Percentiles rank a stretch among this genome's conserved stretches.
phyloP scores from a whole-genome alignment of 768 basidiomycete genomes.

The Krasilnikovozyma curviuscula region DNA sequence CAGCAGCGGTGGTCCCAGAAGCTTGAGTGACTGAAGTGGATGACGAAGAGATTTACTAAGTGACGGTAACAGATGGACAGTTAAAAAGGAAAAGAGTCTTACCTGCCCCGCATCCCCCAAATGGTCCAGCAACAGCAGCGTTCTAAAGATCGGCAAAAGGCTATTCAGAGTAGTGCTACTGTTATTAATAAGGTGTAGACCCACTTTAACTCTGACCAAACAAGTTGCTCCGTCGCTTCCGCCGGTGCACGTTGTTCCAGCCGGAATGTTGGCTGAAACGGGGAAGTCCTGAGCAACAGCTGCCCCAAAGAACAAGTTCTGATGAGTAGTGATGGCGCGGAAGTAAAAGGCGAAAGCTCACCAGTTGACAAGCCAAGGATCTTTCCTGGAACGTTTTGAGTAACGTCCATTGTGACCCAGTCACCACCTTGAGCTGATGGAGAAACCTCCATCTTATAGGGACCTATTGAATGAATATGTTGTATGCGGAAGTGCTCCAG shows the following conservation, averaged over 20 bases:
- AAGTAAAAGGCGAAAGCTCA: not conserved
- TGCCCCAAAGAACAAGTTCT: not conserved
- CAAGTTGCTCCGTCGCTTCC: not conserved
- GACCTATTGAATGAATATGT: not conserved
- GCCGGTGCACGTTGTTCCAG: constrained; percentile 1
- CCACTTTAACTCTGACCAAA: not conserved
- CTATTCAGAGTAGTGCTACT: no score
- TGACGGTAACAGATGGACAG: no score
- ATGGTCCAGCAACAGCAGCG: no score
- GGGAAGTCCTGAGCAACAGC: not conserved
- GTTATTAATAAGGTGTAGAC: no score
- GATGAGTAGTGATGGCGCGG: not conserved
- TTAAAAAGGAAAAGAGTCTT: no score
- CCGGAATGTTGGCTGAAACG: not conserved
- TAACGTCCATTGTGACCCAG: not conserved
- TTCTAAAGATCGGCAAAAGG: no score
- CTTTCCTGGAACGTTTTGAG: not conserved
- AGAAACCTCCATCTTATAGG: not conserved
- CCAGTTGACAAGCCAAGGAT: not conserved
- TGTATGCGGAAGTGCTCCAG: no score
- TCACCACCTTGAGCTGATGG: not conserved
- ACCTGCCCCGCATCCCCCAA: no score
- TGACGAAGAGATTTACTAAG: no score
- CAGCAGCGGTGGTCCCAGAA: no score
- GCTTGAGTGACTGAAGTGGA: no score